Evolutionary conservation across 2,329 filamentous ascomycete genomes (phyloP), one percentile per base, ranked within the genome.

Genomic region (Penicillium sumatraense): DNA sequence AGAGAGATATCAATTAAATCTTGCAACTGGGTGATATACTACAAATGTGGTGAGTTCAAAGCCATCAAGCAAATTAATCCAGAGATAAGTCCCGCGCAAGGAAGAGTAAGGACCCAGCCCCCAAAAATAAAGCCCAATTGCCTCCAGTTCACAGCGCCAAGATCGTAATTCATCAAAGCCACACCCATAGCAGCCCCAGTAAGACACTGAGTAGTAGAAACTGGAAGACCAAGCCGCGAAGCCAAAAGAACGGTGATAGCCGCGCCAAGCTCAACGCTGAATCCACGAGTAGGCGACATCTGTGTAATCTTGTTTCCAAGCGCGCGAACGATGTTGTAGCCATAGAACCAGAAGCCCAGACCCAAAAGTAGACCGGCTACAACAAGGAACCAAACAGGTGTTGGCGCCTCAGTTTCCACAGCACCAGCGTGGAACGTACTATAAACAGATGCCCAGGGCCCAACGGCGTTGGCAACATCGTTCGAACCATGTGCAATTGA

Each of bases 401-500:
- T 74, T 7, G 63, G 53, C 2, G 70, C 66, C 11, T 72, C 52
- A 5, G 68, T 69, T 5, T 58, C 51, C 16, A 75, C 67, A 3
- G 50, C 44, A 11, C 73, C 74, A 0, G 70, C 67, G 13, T 62
- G 54, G 58, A 61, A 78, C 5, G 72, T 73, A 14, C 67, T 56
- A 59, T 78, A 79, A 0, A 68, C 65, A 1, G 72, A 70, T 1
- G 72, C 69, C 67, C 72, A 78, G n/a, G 75, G 74, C 0, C 73
- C 73, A 21, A 78, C 70, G 1, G 74, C 75, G 56, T 78, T 78
- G 36, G 74, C 71, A 4, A 78, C 73, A 55, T 78, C 75, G 61
- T 78, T 78, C 44, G 73, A 72, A n/a, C 76, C 76, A 65, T 79
- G 77, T 3, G 75, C 72, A 53, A 78, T 75, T 18, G 74, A 77